Conservation (phyloP, 1,284 basidiomycete species). For the Sanguinoderma infundibulare region DNA sequence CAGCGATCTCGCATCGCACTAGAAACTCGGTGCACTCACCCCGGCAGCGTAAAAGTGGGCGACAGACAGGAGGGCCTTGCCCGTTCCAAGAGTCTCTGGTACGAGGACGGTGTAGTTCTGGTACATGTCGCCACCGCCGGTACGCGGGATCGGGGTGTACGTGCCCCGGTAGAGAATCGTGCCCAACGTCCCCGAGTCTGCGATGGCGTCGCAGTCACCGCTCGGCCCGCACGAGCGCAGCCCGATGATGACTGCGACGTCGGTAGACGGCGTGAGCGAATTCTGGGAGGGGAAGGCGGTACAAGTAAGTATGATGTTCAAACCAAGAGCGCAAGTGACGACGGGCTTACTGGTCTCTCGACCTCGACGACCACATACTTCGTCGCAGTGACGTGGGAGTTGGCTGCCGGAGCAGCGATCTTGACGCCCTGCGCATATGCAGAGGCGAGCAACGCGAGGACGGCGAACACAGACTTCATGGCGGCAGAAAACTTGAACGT, state of each 20-base stretch:
- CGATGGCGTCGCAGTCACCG: neutral
- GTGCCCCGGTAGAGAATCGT: neutral
- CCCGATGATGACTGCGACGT: constrained; percentile 1
- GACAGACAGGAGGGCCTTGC: neutral
- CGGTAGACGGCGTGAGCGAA: neutral
- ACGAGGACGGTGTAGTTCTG: neutral
- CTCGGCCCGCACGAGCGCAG: neutral
- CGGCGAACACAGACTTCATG: neutral
- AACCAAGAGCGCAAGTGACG: neutral
- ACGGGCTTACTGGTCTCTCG: constrained; percentile 45
- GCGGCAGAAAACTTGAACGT: neutral
- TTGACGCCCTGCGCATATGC: constrained; percentile 44
- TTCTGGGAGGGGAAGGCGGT: neutral
- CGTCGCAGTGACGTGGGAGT: constrained; percentile 40
- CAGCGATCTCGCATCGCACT: neutral
- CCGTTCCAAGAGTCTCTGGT: neutral
- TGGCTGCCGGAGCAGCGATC: constrained; percentile 43
- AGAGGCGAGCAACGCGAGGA: constrained; percentile 25
- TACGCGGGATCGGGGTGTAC: constrained; percentile 1
- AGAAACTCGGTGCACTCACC: neutral
- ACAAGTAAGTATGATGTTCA: neutral
- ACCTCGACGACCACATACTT: constrained; percentile 45
- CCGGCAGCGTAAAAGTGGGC: constrained; percentile 2
- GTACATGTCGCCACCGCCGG: neutral
- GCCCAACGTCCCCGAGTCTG: neutral